phyloP scores from a whole-genome alignment of 116 monocot genomes.

The Dioscorea cayenensis region DNA sequence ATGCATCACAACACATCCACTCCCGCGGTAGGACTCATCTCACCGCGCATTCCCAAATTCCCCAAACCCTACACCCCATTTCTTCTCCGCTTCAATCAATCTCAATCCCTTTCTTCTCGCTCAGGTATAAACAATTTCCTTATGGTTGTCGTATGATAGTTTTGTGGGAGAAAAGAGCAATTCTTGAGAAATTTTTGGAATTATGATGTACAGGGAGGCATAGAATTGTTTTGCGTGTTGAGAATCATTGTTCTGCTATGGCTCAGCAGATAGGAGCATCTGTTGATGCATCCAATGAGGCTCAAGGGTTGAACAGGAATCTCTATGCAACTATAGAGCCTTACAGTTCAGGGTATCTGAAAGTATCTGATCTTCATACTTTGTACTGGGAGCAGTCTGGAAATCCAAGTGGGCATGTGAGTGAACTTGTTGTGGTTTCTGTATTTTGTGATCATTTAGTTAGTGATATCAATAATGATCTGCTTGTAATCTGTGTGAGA shows the following conservation, averaged over 20 bases:
- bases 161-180: no score
- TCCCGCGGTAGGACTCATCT: no score
- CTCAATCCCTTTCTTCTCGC: no score
- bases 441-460: background rate
- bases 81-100: no score
- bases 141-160: no score
- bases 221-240: background rate
- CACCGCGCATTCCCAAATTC: no score
- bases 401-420: slow-evolving; percentile 81
- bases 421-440: slow-evolving; percentile 4
- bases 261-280: background rate
- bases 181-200: background rate
- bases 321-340: slow-evolving; percentile 72
- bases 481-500: no score
- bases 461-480: background rate
- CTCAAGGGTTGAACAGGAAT: slow-evolving; percentile 21
- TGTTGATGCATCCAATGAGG: slow-evolving; percentile 6
- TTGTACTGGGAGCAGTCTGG: slow-evolving; percentile 98
- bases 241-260: background rate
- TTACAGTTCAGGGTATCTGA: slow-evolving; percentile 67
- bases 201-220: slow-evolving; percentile 11
- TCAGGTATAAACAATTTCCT: no score
- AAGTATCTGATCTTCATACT: slow-evolving; percentile 83
- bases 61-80: no score
- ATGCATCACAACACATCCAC: no score